Evolutionary conservation across 768 basidiomycete species (phyloP), one percentile per base, ranked within the genome.

Genomic region (Tylopilus cervinicoccineus): DNA sequence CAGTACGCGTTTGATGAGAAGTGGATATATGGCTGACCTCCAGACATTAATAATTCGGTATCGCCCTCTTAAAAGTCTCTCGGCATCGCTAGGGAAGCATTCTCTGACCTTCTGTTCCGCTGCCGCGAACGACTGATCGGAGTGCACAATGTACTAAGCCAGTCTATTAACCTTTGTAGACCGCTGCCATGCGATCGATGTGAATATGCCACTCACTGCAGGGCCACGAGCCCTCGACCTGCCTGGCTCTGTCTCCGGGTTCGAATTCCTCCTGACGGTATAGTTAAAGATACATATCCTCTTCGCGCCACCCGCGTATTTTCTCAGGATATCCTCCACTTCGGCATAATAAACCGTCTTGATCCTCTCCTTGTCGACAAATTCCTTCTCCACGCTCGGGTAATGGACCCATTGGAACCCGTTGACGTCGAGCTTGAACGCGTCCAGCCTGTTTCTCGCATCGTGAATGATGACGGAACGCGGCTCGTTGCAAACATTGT

Each of bases 31-130:
- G 9, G 6, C 50, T 32, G 17, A 60, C 48, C 72, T 70, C 73
- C 72, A 75, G 38, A 73, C 64, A 52, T 75, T 75, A 54, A 75
- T 71, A 51, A 75, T 68, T 44, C 66, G 72, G 31, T 64, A 61
- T 23, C 72, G 68, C 2, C 63, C 62, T 48, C 68, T 61, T 46
- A 74, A 62, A 13, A 76, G 61, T n/a, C 67, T 65, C 39, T 72
- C 70, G 2, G 70, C 75, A 5, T 75, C 73, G 19, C 61, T 69
- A 10, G 60, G 62, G 14, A 69, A 63, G 33, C 70, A 68, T 5
- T 62, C 26, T 43, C 24, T 51, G 39, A 49, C 5, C 8, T n/a
- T 22, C 34, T 40, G 34, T 20, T 50, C 39, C 6, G 33, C 28
- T 28, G 16, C 29, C 3, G 33, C 28, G 14, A 36, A 36, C 26